Base-by-base conservation (phyloP, 495 filamentous ascomycete species). In the Rhizodiscina lignyota region DNA sequence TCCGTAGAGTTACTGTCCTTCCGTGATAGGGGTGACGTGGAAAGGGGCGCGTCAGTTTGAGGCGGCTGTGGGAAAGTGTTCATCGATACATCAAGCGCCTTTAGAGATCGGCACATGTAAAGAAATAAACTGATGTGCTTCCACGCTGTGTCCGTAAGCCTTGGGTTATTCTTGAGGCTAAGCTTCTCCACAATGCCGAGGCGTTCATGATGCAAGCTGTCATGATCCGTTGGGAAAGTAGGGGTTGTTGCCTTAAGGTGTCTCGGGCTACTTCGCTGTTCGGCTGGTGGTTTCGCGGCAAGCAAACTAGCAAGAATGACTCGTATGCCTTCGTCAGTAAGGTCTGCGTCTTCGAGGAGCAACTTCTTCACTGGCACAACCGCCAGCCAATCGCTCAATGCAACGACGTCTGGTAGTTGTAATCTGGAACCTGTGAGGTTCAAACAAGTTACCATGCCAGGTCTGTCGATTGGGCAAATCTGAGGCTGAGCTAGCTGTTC, bases 321-420 rank as follows among this genome's bases (percentile, higher is more conserved):
- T 26, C 89, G 67, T 2, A 94, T 61, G 17, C 80, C 83, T 48
- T 85, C 82, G 49, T 96, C 84, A 1, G 72, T 81, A 30, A 97
- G 59, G 4, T 79, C 75, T 47, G 84, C 89, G 44, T 85, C 78
- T 45, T 94, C 87, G 21, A 97, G 59, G 5, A 84, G 64, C 1
- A 97, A 53, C 37, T 84, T 79, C 41, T 76, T 79, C 4, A 97
- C 73, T 0, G 89, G 87, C 5, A 96, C 89, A 2, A 97, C 70
- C 11, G 89, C 89, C 18, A 97, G 64, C 63, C 87, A 97, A 50
- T 97, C 89, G 34, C 83, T 79, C 16, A 97, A 64, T 0, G 87
- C 91, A 18, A 83, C 58, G 21, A 91, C 61, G 52, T 97, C 89
- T 10, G 79, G 63, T 17, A 86, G 58, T 30, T 79, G 74, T 66